phyloP scores from a whole-genome alignment of 352 stramenopile genomes.

The Pythium pyrilobum region DNA sequence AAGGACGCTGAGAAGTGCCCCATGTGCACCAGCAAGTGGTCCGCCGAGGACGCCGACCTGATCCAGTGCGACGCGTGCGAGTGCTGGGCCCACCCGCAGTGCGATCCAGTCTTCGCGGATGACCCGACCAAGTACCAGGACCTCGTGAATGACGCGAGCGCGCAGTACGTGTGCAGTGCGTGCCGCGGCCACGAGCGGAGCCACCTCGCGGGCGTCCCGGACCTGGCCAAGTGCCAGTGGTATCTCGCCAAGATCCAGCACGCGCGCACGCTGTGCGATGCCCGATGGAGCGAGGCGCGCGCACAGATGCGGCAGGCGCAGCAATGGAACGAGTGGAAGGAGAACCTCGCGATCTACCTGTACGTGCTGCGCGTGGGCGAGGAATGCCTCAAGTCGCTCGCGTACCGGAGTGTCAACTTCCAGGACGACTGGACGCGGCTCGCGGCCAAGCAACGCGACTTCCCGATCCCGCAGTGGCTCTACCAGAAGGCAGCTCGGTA shows the following conservation, averaged over 20 bases:
- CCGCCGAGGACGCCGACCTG: constrained; percentile 65
- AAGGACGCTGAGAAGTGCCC: constrained; percentile 74
- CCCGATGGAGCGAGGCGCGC: constrained; percentile 65
- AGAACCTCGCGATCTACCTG: constrained; percentile 74
- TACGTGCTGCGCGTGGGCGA: constrained; percentile 78
- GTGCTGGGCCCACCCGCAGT: constrained; percentile 76
- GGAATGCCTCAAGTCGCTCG: constrained; percentile 75
- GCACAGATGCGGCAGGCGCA: constrained; percentile 43
- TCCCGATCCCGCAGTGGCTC: constrained; percentile 51
- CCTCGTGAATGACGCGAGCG: constrained; percentile 58
- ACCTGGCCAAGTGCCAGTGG: constrained; percentile 62
- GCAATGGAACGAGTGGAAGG: constrained; percentile 69
- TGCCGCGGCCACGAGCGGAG: constrained; percentile 59
- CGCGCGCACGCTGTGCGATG: constrained; percentile 51
- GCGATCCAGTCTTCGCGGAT: constrained; percentile 52
- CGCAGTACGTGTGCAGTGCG: constrained; percentile 64
- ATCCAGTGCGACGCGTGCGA: constrained; percentile 88
- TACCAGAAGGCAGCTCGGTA: constrained; percentile 78
- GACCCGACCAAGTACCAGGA: constrained; percentile 59
- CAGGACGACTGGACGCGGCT: constrained; percentile 57
- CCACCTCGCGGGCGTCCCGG: constrained; percentile 32
- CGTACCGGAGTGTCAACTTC: constrained; percentile 79
- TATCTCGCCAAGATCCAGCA: constrained; percentile 68
- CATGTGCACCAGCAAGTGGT: constrained; percentile 67
- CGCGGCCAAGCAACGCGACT: constrained; percentile 29